Evolutionary conservation across 2,329 filamentous ascomycete species (phyloP).

Genomic region (Fusarium robinianum): DNA sequence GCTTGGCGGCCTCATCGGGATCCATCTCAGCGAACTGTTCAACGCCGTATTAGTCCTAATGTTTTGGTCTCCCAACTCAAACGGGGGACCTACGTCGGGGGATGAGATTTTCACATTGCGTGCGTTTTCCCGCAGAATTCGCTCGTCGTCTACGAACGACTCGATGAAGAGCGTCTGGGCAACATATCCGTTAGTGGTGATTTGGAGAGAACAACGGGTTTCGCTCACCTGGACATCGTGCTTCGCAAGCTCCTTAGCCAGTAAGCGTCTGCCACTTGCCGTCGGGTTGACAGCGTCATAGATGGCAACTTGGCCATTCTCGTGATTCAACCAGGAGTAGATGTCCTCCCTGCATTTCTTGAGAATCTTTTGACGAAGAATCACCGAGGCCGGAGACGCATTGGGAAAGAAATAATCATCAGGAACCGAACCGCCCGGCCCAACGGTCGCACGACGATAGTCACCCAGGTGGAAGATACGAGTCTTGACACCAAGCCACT

Average conservation of each 20-base stretch:
- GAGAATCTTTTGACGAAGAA: conserved; percentile 93
- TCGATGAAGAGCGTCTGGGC: conserved; percentile 98
- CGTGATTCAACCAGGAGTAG: conserved; percentile 92
- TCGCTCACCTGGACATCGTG: conserved; percentile 80
- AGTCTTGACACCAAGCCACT: conserved; percentile 98
- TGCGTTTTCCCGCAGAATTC: conserved; percentile 94
- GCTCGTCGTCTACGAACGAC: conserved; percentile 90
- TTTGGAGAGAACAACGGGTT: neutral
- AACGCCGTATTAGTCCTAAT: conserved; percentile 7
- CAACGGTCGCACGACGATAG: conserved; percentile 90
- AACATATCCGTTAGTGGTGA: conserved; percentile 13
- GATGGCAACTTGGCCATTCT: conserved; percentile 97
- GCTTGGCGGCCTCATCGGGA: conserved; percentile 85
- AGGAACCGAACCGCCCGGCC: conserved; percentile 80
- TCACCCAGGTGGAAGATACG: conserved; percentile 97
- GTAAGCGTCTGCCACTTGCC: conserved; percentile 75
- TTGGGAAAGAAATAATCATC: conserved; percentile 98
- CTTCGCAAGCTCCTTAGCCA: conserved; percentile 97
- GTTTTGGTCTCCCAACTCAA: neutral
- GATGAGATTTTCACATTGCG: conserved; percentile 97
- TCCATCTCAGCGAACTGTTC: conserved; percentile 84
- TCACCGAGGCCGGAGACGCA: conserved; percentile 87
- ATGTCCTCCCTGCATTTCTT: conserved; percentile 98
- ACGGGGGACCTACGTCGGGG: conserved; percentile 71
- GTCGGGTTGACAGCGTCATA: conserved; percentile 98